phyloP scores from a whole-genome alignment of 306 rosid genomes.

The Casuarina equisetifolia region DNA sequence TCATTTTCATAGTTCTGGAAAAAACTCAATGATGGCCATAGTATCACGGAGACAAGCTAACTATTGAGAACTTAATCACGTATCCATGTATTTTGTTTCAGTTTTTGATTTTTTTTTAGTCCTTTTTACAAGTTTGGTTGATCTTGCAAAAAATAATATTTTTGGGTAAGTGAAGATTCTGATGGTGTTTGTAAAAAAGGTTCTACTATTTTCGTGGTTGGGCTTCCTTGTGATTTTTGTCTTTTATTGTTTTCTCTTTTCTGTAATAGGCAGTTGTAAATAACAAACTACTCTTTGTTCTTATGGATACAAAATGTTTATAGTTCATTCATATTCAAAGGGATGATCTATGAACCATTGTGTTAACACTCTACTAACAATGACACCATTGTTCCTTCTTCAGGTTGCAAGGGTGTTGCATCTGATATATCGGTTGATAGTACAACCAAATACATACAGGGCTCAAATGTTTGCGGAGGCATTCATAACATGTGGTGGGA shows the following conservation, averaged over 20 bases:
- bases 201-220: neutral
- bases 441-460: slow-evolving; percentile 83
- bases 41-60: neutral
- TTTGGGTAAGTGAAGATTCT: neutral
- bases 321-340: slow-evolving; percentile 25
- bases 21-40: neutral
- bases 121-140: neutral
- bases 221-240: neutral
- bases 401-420: slow-evolving; percentile 95
- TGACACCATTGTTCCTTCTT: slow-evolving; percentile 30
- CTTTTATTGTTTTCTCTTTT: neutral
- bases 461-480: slow-evolving; percentile 88
- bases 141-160: neutral
- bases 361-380: slow-evolving; percentile 11
- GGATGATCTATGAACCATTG: slow-evolving; percentile 14
- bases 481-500: slow-evolving; percentile 80
- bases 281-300: slow-evolving; percentile 14
- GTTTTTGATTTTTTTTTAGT: neutral
- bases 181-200: neutral
- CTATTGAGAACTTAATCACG: neutral
- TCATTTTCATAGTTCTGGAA: neutral
- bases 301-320: slow-evolving; percentile 10
- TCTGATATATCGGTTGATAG: slow-evolving; percentile 86
- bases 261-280: neutral
- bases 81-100: neutral